phyloP scores from a whole-genome alignment of 805 yeast genomes.

The Starmerella bombicola region DNA sequence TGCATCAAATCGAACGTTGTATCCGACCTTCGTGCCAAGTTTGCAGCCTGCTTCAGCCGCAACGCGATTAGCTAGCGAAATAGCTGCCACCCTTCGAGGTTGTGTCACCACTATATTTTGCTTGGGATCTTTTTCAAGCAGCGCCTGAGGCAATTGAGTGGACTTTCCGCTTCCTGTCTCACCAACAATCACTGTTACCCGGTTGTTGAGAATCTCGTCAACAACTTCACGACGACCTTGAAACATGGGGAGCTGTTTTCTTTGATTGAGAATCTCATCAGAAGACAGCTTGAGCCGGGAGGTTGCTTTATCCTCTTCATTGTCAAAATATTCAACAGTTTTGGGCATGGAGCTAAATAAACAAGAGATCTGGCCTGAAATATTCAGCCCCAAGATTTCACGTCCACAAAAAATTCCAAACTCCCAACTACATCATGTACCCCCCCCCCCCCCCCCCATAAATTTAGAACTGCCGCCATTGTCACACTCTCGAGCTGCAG shows the following conservation, averaged over 20 bases:
- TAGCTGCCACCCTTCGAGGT: slow-evolving; percentile 96
- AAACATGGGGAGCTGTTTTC: slow-evolving; percentile 51
- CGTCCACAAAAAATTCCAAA: no score
- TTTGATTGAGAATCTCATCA: slow-evolving; percentile 6
- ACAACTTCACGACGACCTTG: slow-evolving; percentile 54
- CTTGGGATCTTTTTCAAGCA: slow-evolving; percentile 36
- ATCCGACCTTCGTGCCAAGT: slow-evolving; percentile 78
- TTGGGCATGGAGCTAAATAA: slow-evolving; percentile 10
- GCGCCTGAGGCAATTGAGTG: slow-evolving; percentile 87
- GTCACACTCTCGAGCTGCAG: no score
- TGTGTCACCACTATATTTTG: slow-evolving; percentile 81
- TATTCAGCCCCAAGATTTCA: no score
- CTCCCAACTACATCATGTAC: no score
- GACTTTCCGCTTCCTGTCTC: slow-evolving; percentile 98
- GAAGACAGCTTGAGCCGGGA: not conserved
- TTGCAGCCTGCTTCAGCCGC: slow-evolving; percentile 71
- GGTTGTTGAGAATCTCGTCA: slow-evolving; percentile 40
- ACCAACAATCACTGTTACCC: slow-evolving; percentile 75
- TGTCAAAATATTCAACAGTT: slow-evolving; percentile 13
- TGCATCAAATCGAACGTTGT: slow-evolving; percentile 84
- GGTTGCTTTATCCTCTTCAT: slow-evolving; percentile 11
- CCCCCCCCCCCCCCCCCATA: no score
- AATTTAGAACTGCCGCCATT: no score
- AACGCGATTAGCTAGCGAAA: slow-evolving; percentile 83
- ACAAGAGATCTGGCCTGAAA: no score